phyloP scores from a whole-genome alignment of 495 filamentous ascomycete genomes.

The Penicillium verhagenii region DNA sequence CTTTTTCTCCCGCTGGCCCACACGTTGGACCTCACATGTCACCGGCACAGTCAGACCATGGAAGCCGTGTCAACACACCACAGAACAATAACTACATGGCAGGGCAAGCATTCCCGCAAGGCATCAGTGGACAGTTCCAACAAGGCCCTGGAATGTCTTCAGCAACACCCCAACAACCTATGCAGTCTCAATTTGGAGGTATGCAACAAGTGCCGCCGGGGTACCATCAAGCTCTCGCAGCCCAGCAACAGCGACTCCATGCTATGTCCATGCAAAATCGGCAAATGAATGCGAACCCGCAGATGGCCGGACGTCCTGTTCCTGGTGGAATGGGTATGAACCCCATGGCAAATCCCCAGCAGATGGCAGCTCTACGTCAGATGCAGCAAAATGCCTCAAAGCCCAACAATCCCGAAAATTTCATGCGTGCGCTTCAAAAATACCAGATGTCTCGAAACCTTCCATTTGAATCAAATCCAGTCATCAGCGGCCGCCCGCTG shows the following conservation, averaged over 20 bases:
- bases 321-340: conserved; percentile 44
- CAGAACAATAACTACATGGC: conserved; percentile 67
- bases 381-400: conserved; percentile 66
- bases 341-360: conserved; percentile 44
- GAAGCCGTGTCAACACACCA: conserved; percentile 69
- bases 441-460: conserved; percentile 71
- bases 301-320: conserved; percentile 41
- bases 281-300: conserved; percentile 58
- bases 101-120: conserved; percentile 55
- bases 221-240: conserved; percentile 50
- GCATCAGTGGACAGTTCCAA: conserved; percentile 58
- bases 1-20: conserved; percentile 78
- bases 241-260: conserved; percentile 50
- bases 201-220: conserved; percentile 42
- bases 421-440: conserved; percentile 67
- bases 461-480: conserved; percentile 67
- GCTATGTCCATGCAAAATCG: conserved; percentile 61
- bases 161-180: conserved; percentile 31
- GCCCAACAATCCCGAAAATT: conserved; percentile 60
- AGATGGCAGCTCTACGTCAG: conserved; percentile 48
- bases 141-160: conserved; percentile 39
- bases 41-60: conserved; percentile 73
- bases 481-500: conserved; percentile 66
- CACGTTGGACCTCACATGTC: conserved; percentile 73
- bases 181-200: conserved; percentile 34